phyloP scores from a whole-genome alignment of 1,284 basidiomycete species.

The Dichomitus squalens region DNA sequence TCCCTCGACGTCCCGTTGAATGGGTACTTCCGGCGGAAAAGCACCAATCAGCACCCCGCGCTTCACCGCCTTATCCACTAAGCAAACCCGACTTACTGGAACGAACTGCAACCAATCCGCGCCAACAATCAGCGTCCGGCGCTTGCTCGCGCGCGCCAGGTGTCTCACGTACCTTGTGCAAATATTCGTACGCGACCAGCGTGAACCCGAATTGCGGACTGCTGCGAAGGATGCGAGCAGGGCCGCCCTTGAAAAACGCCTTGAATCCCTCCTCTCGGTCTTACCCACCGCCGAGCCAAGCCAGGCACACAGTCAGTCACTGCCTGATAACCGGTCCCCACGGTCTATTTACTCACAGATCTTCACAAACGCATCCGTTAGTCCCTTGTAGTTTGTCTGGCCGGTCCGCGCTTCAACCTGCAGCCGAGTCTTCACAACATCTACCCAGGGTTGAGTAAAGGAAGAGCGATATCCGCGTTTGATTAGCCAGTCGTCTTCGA shows the following conservation, averaged over 20 bases:
- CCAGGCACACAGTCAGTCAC: background rate
- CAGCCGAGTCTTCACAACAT: conserved; percentile 98
- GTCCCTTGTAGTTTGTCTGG: conserved; percentile 91
- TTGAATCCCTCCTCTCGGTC: conserved; percentile 86
- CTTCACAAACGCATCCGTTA: conserved; percentile 87
- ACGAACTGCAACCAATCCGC: conserved; percentile 47
- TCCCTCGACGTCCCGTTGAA: conserved; percentile 66
- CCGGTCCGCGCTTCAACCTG: conserved; percentile 96
- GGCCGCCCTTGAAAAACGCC: conserved; percentile 95
- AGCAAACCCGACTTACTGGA: conserved; percentile 59
- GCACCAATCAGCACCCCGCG: conserved; percentile 26
- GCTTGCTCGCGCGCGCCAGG: conserved; percentile 4
- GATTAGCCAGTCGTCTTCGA: conserved; percentile 28
- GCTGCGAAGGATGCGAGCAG: conserved; percentile 88
- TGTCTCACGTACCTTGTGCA: conserved; percentile 58
- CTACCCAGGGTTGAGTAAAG: too few relatives aligned
- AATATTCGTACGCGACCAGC: conserved; percentile 84
- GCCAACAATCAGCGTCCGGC: conserved; percentile 17
- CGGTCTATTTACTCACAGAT: conserved; percentile 61
- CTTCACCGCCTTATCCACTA: conserved; percentile 24
- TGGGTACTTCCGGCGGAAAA: conserved; percentile 60
- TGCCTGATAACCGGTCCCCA: too few relatives aligned
- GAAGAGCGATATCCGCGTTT: conserved; percentile 26
- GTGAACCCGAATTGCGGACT: conserved; percentile 94
- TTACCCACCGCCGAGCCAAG: conserved; percentile 31